Base-by-base conservation (phyloP, 805 yeast genomes). In the Saccharomycopsis sp. region DNA sequence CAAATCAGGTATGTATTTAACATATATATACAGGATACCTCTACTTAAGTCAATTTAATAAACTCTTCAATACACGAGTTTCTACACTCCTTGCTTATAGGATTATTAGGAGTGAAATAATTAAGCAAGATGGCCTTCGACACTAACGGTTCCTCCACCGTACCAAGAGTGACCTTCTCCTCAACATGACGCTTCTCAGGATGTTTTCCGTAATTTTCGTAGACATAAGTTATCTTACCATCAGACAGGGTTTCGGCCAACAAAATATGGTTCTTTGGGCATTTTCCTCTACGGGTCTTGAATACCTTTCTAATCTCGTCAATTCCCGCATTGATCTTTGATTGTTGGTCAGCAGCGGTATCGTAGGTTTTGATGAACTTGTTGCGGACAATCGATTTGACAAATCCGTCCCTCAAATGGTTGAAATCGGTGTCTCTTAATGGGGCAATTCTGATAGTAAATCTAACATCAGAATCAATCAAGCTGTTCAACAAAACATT, bases 361-460 rank as follows among this genome's bases (percentile, higher is more conserved):
- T 44, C 49, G 23, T 56, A 19, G 7, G 50, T 17, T 34, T 59
- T 62, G 8, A 55, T 44, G 24, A 35, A 53, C n/a, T 55, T 47
- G 50, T 59, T 62, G 50, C 64, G 47, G n/a, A 62, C 57, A 42
- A 58, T 54, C 12, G 96, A 83, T 69, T 92, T 86, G 54, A 90
- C 80, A 61, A 94, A 80, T 0, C 98, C 98, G 68, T 94, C 98
- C 64, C 87, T 81, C 66, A 93, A 72, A 69, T 94, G 98, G 62
- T 84, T 83, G 72, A 87, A 91, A 72, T 93, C 97, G 0, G 98
- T 93, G 70, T 88, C 90, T 68, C 97, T 81, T 17, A 86, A 84
- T 0, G 99, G 97, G 9, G 87, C 84, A 59, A 93, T 85, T 62
- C 96, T 77, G 24, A 91, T 85, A 52, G 84, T 75, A 64, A 90